Conservation (phyloP, 2,329 filamentous ascomycete genomes). For the Graphium sp. region DNA sequence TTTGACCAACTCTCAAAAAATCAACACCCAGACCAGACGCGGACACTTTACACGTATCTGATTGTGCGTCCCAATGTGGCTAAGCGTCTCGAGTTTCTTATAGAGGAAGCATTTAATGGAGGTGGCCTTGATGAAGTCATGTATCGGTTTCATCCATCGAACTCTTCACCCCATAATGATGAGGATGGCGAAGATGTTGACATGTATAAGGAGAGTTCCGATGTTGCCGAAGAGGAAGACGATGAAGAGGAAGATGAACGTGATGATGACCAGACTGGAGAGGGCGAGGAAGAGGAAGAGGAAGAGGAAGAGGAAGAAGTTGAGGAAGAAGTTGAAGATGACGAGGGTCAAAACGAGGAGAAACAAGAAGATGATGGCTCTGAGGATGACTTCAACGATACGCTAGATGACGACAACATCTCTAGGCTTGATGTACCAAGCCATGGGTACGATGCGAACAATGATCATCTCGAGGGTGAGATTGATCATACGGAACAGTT, state of each 20-base stretch:
- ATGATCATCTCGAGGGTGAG: slow-evolving; percentile 11
- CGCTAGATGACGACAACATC: slow-evolving; percentile 7
- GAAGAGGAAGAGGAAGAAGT: slow-evolving; percentile 4
- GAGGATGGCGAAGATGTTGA: slow-evolving; percentile 9
- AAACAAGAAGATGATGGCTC: slow-evolving; percentile 6
- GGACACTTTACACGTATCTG: slow-evolving; percentile 22
- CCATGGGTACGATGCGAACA: slow-evolving; percentile 14
- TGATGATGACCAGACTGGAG: slow-evolving; percentile 9
- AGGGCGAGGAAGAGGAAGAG: slow-evolving; percentile 7
- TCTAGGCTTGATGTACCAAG: slow-evolving; percentile 7
- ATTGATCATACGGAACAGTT: no score
- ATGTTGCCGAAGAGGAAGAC: slow-evolving; percentile 8
- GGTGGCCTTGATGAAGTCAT: slow-evolving; percentile 22
- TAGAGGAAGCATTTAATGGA: slow-evolving; percentile 22
- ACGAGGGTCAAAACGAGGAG: slow-evolving; percentile 6
- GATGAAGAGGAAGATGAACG: slow-evolving; percentile 6
- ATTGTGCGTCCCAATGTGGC: slow-evolving; percentile 20
- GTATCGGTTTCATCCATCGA: slow-evolving; percentile 17
- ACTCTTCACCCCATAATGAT: slow-evolving; percentile 6
- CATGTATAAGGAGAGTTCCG: slow-evolving; percentile 10
- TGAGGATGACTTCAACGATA: slow-evolving; percentile 6
- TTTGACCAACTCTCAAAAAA: slow-evolving; percentile 25
- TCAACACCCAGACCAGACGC: slow-evolving; percentile 19
- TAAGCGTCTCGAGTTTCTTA: slow-evolving; percentile 19
- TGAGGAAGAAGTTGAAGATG: slow-evolving; percentile 5